Evolutionary conservation across 2,329 filamentous ascomycete species (phyloP).

Genomic region (Beauveria medogensis): DNA sequence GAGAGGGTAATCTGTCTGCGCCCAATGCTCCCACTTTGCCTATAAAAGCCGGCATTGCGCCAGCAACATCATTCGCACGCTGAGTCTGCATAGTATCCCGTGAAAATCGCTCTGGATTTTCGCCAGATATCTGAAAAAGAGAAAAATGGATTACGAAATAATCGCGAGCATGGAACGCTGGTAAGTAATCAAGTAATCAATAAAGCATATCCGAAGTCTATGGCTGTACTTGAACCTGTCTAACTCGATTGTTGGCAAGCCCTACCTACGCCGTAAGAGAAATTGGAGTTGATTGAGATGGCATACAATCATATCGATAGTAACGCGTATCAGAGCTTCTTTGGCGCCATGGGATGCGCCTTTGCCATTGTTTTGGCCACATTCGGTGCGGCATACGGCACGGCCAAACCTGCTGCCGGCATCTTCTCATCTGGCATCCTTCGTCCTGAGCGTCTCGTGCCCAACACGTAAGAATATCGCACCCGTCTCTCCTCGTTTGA

Average conservation of each 20-base stretch:
- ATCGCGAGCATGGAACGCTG: slow-evolving; percentile 29
- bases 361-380: slow-evolving; percentile 44
- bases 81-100: not conserved
- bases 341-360: slow-evolving; percentile 33
- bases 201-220: not conserved
- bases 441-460: slow-evolving; percentile 36
- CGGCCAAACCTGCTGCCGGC: slow-evolving; percentile 33
- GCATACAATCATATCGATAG: not conserved
- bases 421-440: slow-evolving; percentile 37
- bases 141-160: slow-evolving; percentile 23
- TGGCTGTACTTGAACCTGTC: not conserved
- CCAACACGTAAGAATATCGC: slow-evolving; percentile 27
- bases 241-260: slow-evolving; percentile 18
- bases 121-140: not conserved
- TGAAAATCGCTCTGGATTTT: not conserved
- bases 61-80: not conserved
- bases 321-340: slow-evolving; percentile 27
- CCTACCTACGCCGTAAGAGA: slow-evolving; percentile 36
- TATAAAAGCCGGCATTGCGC: not conserved
- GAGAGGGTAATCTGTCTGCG: not conserved
- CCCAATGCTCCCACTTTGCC: not conserved
- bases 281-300: not conserved
- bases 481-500: not conserved
- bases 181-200: slow-evolving; percentile 16
- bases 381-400: slow-evolving; percentile 38